These are phyloP conservation scores for Aspergillus tubingensis DNA, from an alignment of 2,329 filamentous ascomycete species.

Conservation along the genomic window DNA sequence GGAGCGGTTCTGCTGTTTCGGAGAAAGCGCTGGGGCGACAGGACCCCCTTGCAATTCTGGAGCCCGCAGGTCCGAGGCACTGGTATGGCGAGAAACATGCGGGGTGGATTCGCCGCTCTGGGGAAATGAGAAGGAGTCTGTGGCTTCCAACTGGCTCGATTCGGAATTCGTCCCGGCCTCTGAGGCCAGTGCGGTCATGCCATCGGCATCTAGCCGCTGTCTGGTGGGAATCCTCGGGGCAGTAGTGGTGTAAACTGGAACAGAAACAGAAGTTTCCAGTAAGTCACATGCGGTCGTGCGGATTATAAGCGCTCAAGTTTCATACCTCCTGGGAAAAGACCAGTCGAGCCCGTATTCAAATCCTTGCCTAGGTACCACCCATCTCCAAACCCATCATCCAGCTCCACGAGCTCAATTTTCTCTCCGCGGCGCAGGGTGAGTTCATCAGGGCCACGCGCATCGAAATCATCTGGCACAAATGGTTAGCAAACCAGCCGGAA, in stretches of 20 bases:
- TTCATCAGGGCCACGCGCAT: slow-evolving; percentile 89
- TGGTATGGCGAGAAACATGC: slow-evolving; percentile 43
- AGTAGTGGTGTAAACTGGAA: slow-evolving; percentile 29
- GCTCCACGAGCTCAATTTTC: slow-evolving; percentile 63
- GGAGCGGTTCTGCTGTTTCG: slow-evolving; percentile 34
- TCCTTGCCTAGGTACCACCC: slow-evolving; percentile 64
- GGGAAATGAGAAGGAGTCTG: slow-evolving; percentile 27
- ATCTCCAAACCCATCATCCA: slow-evolving; percentile 68
- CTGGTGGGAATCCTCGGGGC: slow-evolving; percentile 29
- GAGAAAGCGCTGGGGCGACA: slow-evolving; percentile 19
- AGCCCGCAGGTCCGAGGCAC: slow-evolving; percentile 32
- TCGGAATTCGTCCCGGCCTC: slow-evolving; percentile 8
- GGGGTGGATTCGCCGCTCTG: slow-evolving; percentile 42
- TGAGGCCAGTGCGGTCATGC: slow-evolving; percentile 2
- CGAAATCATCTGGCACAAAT: slow-evolving; percentile 74
- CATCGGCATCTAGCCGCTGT: slow-evolving; percentile 20
- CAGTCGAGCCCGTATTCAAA: slow-evolving; percentile 43
- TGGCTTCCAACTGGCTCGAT: slow-evolving; percentile 14
- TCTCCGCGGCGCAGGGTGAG: slow-evolving; percentile 79
- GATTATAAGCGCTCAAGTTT: not conserved
- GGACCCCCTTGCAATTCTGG: slow-evolving; percentile 22
- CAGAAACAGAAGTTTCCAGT: not conserved
- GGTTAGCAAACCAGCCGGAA: not conserved
- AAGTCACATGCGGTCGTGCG: not conserved
- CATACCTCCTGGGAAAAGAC: slow-evolving; percentile 53